Evolutionary conservation across 345 rosid species (phyloP).

Genomic region (Hirschfeldia incana): DNA sequence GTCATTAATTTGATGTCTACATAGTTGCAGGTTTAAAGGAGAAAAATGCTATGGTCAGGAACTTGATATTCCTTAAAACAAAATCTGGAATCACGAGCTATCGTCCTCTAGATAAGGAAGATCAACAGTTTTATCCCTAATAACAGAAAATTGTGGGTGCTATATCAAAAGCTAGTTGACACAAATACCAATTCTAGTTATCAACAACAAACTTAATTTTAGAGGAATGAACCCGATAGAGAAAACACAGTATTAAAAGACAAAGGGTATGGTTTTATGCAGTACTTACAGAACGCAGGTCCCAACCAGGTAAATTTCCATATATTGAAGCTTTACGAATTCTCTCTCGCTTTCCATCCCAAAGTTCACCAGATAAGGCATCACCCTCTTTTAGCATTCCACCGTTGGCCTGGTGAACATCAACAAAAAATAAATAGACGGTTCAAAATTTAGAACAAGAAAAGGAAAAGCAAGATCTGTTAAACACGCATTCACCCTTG

Average conservation of each 20-base stretch:
- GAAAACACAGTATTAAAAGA: not conserved
- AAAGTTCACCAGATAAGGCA: constrained; percentile 92
- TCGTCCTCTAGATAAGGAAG: not conserved
- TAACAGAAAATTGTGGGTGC: constrained; percentile 1
- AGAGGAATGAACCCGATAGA: not conserved
- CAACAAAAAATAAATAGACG: constrained; percentile 8
- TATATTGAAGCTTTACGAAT: constrained; percentile 74
- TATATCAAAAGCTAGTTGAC: not conserved
- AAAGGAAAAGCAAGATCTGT: constrained; percentile 6
- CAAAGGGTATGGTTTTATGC: constrained; percentile 7
- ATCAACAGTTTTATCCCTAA: not conserved
- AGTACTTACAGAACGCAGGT: constrained; percentile 92
- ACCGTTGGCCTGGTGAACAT: constrained; percentile 48
- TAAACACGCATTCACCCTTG: constrained; percentile 54
- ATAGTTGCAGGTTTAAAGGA: constrained; percentile 4
- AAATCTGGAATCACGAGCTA: constrained; percentile 8
- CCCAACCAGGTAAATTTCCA: constrained; percentile 94
- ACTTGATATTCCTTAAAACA: not conserved
- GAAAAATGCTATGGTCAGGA: constrained; percentile 4
- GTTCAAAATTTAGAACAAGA: constrained; percentile 5
- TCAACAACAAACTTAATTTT: not conserved
- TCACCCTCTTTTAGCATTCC: constrained; percentile 79
- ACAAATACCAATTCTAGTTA: constrained; percentile 3
- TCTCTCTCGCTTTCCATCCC: constrained; percentile 86
- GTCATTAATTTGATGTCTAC: constrained; percentile 9